These are phyloP conservation scores for Wallacemonas rigidus DNA, from an alignment of 208 protist species.

Conservation along the genomic window DNA sequence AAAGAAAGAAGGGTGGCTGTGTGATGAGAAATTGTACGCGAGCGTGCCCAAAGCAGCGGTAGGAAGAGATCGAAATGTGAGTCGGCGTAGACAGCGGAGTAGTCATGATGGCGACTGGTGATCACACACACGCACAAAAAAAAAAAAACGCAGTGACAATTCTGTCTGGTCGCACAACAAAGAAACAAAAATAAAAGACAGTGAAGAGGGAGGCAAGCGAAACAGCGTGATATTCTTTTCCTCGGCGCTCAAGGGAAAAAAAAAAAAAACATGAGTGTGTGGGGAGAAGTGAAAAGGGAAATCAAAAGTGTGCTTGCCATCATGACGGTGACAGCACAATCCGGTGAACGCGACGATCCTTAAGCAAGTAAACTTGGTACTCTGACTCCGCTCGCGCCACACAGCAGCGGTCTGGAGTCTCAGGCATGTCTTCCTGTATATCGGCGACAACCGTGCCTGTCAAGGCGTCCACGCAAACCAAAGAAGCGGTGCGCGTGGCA, in stretches of 20 bases:
- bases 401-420: constrained; percentile 1
- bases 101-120: too few relatives aligned
- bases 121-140: not conserved
- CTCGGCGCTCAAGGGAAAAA: constrained; percentile 14
- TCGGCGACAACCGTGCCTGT: constrained; percentile 25
- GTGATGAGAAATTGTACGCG: too few relatives aligned
- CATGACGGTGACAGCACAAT: constrained; percentile 3
- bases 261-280: constrained; percentile 7
- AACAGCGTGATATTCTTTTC: too few relatives aligned
- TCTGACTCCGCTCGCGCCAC: constrained; percentile 3
- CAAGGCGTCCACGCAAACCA: constrained; percentile 34
- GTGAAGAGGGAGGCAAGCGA: too few relatives aligned
- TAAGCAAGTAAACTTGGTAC: constrained; percentile 16
- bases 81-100: too few relatives aligned
- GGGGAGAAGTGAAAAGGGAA: constrained; percentile 13
- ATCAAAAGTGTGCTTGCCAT: not conserved
- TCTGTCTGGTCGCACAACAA: constrained; percentile 10
- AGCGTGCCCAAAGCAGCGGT: too few relatives aligned
- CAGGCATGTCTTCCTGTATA: constrained; percentile 18
- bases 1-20: too few relatives aligned
- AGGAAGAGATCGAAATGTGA: too few relatives aligned
- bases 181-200: not conserved
- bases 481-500: constrained; percentile 19
- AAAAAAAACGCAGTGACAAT: not conserved
- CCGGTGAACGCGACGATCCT: constrained; percentile 12